phyloP scores from a whole-genome alignment of 2,329 filamentous ascomycete genomes.

The Aspergillus sp. region DNA sequence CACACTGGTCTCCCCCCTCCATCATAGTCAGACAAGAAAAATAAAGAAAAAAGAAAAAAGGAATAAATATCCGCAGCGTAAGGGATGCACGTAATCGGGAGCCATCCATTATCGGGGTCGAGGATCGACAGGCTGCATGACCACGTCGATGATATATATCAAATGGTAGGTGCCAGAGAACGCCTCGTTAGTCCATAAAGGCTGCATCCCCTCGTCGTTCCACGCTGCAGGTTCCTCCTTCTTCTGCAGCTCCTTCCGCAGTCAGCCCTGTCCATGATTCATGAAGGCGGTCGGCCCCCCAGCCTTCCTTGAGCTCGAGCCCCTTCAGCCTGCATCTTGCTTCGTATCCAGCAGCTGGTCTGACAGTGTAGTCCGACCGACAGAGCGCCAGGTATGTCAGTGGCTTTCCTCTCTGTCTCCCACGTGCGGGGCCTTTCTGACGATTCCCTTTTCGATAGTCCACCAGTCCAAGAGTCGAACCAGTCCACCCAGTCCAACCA shows the following conservation, averaged over 20 bases:
- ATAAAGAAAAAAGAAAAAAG: neutral
- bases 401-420: neutral
- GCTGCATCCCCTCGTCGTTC: conserved; percentile 17
- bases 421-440: neutral
- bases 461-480: too few relatives aligned
- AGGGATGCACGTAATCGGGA: conserved; percentile 19
- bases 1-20: neutral
- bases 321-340: conserved; percentile 7
- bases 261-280: conserved; percentile 15
- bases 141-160: conserved; percentile 32
- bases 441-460: neutral
- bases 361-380: neutral
- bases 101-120: conserved; percentile 27
- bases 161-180: conserved; percentile 35
- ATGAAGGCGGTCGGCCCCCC: neutral
- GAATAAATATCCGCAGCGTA: conserved; percentile 1
- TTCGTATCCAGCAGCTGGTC: neutral
- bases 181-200: conserved; percentile 28
- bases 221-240: conserved; percentile 16
- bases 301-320: conserved; percentile 1
- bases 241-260: conserved; percentile 11
- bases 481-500: neutral
- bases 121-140: conserved; percentile 39
- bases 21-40: neutral
- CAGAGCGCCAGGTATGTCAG: neutral